Evolutionary conservation across 352 stramenopile species (phyloP), one percentile per base, ranked within the genome.

Genomic region (Globisporangium iwayamae): DNA sequence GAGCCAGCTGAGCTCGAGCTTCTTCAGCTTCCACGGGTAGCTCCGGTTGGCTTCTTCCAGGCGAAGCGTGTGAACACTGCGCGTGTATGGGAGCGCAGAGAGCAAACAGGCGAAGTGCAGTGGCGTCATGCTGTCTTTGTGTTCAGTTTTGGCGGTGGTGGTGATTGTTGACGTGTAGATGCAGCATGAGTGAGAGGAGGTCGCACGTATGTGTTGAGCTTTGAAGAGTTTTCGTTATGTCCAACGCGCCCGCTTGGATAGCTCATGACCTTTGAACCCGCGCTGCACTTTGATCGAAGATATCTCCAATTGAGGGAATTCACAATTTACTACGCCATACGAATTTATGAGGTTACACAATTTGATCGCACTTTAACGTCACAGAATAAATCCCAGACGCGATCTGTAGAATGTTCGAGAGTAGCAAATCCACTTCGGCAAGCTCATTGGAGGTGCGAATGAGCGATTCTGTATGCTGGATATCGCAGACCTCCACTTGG

Each of bases 1-100:
- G 25, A 65, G 59, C 59, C 59, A 65, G 20, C 36, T 54, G 5
- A 54, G 54, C 22, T 57, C 36, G 16, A 65, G 48, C 11, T 58
- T 65, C 34, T 34, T 54, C 1, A 65, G 18, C 36, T 58, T 45
- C 47, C 48, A 65, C 14, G 47, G 48, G 4, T 4, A 20, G 5
- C 22, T 36, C 5, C 20, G 34, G 16, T 52, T 41, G 34, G 25
- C 16, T 30, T 65, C 59, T 14, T 65, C 47, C 9, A 65, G 6
- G 16, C 47, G 20, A 0, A 65, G 59, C 16, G 47, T 39, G 47
- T 52, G 14, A 25, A 25, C 22, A 25, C 22, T 25, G 22, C 22
- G 22, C 22, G 22, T 25, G 22, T 25, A 25, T 3, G 56, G 56
- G 3, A 62, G 56, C 56, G 56, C 28, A 5, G 59, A 64, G 58